Base-by-base conservation (phyloP, 2,329 filamentous ascomycete genomes). In the Cladosporium sp. region DNA sequence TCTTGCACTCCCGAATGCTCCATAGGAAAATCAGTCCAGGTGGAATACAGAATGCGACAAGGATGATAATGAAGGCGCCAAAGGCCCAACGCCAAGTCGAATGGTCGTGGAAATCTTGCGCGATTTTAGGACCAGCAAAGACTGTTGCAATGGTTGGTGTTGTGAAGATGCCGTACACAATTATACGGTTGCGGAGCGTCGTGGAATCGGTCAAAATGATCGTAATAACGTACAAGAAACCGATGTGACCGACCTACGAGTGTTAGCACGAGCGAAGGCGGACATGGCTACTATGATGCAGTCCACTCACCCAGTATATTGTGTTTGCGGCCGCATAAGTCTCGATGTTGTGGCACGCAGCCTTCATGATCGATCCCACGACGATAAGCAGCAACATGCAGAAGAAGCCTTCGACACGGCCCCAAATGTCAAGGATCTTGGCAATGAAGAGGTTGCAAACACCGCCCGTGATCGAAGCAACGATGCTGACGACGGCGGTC, bases 361-460 rank as follows among this genome's bases (percentile, higher is more conserved):
- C 71, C 65, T 76, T 70, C 66, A 76, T 71, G 64, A 76, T 69
- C 16, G 73, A 65, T 11, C 72, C 72, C 16, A 73, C 28, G 7
- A 83, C 79, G 72, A 83, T 84, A 65, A 86, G 76, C 26, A 79
- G 65, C 7, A 88, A 77, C 70, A 85, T 85, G 39, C 88, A 65
- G 32, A 83, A 74, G 70, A 88, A 85, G n/a, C 86, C 88, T 74
- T 89, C 85, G 18, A 88, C 85, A 53, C 89, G 86, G 65, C 88
- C 89, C 81, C 87, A 90, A 53, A 89, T 81, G 76, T 91, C 87
- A 58, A 90, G 81, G 18, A 89, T 79, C 75, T 90, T 91, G 61
- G 88, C 88, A 68, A 89, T 83, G 0, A 88, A 85, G 10, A 80
- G 74, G 11, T 76, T 76, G 63, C 74, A 71, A 18, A 77, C 73